Evolutionary conservation across 2,329 filamentous ascomycete species (phyloP).

Genomic region (Penicillium thymicola): DNA sequence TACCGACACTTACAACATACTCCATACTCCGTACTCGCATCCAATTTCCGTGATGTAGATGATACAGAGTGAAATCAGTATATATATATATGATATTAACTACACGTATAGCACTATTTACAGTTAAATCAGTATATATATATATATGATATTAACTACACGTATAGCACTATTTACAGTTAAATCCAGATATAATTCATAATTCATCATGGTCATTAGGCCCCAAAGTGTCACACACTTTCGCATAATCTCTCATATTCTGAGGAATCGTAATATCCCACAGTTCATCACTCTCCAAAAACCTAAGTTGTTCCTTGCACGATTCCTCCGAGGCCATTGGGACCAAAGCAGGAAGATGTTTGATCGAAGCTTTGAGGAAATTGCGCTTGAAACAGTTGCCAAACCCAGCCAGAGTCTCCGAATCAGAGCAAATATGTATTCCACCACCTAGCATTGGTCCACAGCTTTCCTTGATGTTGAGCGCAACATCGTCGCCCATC

Average conservation of each 20-base stretch:
- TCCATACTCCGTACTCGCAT: background rate
- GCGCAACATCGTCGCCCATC: constrained; percentile 36
- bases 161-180: background rate
- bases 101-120: no score
- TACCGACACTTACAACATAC: background rate
- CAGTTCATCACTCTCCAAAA: constrained; percentile 30
- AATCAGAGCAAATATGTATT: constrained; percentile 33
- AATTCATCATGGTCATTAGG: constrained; percentile 20
- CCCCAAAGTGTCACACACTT: constrained; percentile 27
- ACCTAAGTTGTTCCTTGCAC: constrained; percentile 31
- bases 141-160: no score
- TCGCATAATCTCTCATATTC: constrained; percentile 36
- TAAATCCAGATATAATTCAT: constrained; percentile 4
- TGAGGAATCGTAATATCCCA: constrained; percentile 35
- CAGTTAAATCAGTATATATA: no score
- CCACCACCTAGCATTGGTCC: constrained; percentile 30
- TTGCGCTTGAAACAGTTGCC: constrained; percentile 36
- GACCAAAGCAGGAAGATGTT: constrained; percentile 28
- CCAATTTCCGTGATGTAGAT: background rate
- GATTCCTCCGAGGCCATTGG: constrained; percentile 32
- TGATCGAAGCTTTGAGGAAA: constrained; percentile 31
- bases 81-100: no score
- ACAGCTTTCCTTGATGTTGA: constrained; percentile 32
- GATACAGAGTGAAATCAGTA: no score
- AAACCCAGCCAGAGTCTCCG: constrained; percentile 31